A percentile compares a stretch with the other conserved stretches of the same genome.
These are phyloP conservation scores for Saprolegnia diclina DNA, from an alignment of 352 stramenopile genomes.

Conservation along the genomic window DNA sequence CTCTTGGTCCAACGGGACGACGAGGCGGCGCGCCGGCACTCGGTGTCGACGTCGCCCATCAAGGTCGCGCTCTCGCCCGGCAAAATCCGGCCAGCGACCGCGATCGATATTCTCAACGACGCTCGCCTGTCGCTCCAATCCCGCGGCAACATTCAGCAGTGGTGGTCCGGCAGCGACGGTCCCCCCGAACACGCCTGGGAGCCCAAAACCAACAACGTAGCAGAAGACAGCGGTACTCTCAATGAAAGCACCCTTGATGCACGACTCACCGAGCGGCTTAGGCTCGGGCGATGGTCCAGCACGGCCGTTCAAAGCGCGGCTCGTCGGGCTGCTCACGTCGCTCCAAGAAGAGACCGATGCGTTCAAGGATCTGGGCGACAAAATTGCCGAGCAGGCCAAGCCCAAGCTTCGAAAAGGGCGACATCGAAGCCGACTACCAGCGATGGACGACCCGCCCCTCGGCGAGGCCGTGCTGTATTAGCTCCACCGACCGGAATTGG, in stretches of 20 bases:
- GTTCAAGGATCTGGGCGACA: slow-evolving; percentile 31
- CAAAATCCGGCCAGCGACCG: slow-evolving; percentile 31
- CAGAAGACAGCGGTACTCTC: background rate
- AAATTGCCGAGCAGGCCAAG: slow-evolving; percentile 16
- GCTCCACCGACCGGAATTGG: background rate
- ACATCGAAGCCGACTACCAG: background rate
- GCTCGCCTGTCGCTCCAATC: slow-evolving; percentile 31
- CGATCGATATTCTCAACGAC: slow-evolving; percentile 29
- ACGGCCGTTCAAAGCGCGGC: slow-evolving; percentile 46
- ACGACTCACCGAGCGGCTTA: background rate
- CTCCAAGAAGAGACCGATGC: slow-evolving; percentile 64
- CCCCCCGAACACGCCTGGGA: background rate
- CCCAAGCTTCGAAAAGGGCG: slow-evolving; percentile 14
- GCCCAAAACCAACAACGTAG: slow-evolving; percentile 1
- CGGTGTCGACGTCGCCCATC: background rate
- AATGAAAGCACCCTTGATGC: background rate
- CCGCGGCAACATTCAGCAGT: slow-evolving; percentile 47
- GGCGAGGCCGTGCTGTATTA: background rate
- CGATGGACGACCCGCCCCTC: background rate
- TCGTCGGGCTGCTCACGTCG: slow-evolving; percentile 57
- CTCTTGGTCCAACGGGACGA: slow-evolving; percentile 8
- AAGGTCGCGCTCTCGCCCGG: slow-evolving; percentile 1
- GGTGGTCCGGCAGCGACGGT: slow-evolving; percentile 42
- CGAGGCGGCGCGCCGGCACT: background rate
- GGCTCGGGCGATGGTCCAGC: slow-evolving; percentile 26